Evolutionary conservation across 2,329 filamentous ascomycete species (phyloP).

Genomic region (Penicillium concentricum): DNA sequence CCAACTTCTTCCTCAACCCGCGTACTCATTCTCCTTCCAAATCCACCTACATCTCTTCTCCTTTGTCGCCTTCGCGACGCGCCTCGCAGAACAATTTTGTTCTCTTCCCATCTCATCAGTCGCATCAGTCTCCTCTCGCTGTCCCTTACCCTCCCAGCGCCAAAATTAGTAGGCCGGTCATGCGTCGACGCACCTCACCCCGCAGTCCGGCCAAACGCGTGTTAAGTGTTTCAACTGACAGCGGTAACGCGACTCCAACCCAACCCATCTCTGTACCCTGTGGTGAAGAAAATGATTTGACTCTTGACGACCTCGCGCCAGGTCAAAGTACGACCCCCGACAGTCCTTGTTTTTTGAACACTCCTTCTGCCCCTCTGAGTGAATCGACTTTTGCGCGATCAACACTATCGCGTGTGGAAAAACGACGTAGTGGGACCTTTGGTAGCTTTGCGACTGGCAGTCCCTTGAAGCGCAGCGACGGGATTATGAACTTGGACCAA

Average conservation of each 20-base stretch:
- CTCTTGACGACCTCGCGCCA: constrained; percentile 30
- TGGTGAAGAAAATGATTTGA: constrained; percentile 48
- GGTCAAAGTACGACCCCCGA: constrained; percentile 21
- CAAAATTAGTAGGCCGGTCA: constrained; percentile 54
- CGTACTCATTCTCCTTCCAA: constrained; percentile 53
- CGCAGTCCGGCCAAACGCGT: constrained; percentile 79
- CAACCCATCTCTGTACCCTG: constrained; percentile 47
- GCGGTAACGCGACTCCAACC: constrained; percentile 64
- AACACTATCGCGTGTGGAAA: constrained; percentile 49
- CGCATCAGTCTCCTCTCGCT: constrained; percentile 50
- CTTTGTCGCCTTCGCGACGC: constrained; percentile 59
- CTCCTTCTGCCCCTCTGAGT: constrained; percentile 12
- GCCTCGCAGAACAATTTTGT: constrained; percentile 55
- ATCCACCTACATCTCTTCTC: constrained; percentile 50
- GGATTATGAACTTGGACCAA: constrained; percentile 82
- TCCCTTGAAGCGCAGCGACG: constrained; percentile 88
- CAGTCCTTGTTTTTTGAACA: constrained; percentile 42
- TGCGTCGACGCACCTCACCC: constrained; percentile 64
- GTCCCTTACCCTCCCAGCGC: constrained; percentile 66
- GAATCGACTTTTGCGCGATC: constrained; percentile 35
- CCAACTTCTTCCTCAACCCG: constrained; percentile 63
- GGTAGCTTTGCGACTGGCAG: constrained; percentile 62
- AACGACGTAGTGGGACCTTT: constrained; percentile 48
- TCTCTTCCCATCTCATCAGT: constrained; percentile 45
- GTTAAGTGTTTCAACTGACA: constrained; percentile 67